phyloP scores from a whole-genome alignment of 768 basidiomycete species.

The Trametes meyenii region DNA sequence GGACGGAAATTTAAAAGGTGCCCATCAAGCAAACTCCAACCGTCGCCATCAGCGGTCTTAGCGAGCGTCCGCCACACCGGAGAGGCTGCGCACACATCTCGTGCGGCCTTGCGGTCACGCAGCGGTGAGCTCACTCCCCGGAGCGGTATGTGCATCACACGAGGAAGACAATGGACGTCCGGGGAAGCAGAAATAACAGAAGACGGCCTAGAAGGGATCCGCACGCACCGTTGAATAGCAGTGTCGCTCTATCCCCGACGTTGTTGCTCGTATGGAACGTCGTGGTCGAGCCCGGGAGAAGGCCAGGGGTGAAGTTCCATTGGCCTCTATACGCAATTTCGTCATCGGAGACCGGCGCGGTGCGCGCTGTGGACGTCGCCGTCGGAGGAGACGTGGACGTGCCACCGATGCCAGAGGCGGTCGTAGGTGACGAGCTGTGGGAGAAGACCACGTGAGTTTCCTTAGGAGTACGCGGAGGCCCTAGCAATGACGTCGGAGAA shows the following conservation, averaged over 20 bases:
- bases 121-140: constrained; percentile 5
- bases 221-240: constrained; percentile 51
- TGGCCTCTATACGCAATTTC: constrained; percentile 54
- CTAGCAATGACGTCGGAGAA: no score
- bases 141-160: constrained; percentile 16
- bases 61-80: constrained; percentile 8
- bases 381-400: constrained; percentile 31
- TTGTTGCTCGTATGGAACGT: constrained; percentile 38
- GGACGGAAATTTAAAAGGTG: neutral
- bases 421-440: constrained; percentile 6
- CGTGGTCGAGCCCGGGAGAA: constrained; percentile 27
- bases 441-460: neutral
- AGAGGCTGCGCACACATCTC: constrained; percentile 8
- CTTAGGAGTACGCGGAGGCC: neutral
- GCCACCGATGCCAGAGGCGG: constrained; percentile 1
- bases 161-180: constrained; percentile 6
- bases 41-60: constrained; percentile 20
- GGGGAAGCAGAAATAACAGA: neutral
- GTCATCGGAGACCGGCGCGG: constrained; percentile 43
- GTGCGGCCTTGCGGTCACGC: neutral
- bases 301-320: constrained; percentile 47
- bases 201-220: neutral
- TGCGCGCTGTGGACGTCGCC: constrained; percentile 39
- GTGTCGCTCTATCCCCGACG: constrained; percentile 48
- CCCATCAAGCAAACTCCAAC: constrained; percentile 15